Base-by-base conservation (phyloP, 495 filamentous ascomycete species). In the Annulohypoxylon maeteangense region DNA sequence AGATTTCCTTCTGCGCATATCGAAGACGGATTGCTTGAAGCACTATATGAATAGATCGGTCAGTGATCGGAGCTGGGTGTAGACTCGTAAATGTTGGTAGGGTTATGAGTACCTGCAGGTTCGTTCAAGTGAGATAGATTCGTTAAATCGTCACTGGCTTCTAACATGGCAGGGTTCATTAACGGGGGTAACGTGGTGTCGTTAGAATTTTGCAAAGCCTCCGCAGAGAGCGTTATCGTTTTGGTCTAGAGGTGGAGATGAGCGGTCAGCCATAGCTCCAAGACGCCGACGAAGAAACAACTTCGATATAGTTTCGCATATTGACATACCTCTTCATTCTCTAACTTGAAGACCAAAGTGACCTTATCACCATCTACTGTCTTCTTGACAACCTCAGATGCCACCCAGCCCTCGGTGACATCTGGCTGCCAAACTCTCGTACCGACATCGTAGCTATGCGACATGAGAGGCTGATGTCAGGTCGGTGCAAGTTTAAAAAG, bases 371-470 rank as follows among this genome's bases (percentile, higher is more conserved):
- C 96, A 79, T 93, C 83, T 64, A 94, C 83, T 38, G 87, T 83
- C 86, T 95, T 98, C 78, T 94, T 91, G 80, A 91, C 85, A 70
- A 99, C 93, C 85, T 97, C 93, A 31, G 96, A 97, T 71, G 94
- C 92, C 81, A 98, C 86, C 95, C 95, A 99, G 80, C 95, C 95
- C 81, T 99, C 95, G 53, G 90, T 91, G 71, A 88, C 81, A 84
- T 99, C 95, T 68, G 96, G 93, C 87, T 98, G 94, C 95, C 95
- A 99, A 79, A 93, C 96, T 87, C 92, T 88, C 72, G 95, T 98
- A 71, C 95, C 96, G 74, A 98, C 90, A 89, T 98, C 95, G 81
- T 97, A 99, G 76, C 86, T 93, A 83, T 97, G 93, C 85, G 94
- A 93, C 96, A 98, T 97, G 74, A 63, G 74, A 78, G 75, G 75